Evolutionary conservation across 83 land plant species (phyloP), one percentile per base, ranked within the genome.

Genomic region (Diphasiastrum complanatum): DNA sequence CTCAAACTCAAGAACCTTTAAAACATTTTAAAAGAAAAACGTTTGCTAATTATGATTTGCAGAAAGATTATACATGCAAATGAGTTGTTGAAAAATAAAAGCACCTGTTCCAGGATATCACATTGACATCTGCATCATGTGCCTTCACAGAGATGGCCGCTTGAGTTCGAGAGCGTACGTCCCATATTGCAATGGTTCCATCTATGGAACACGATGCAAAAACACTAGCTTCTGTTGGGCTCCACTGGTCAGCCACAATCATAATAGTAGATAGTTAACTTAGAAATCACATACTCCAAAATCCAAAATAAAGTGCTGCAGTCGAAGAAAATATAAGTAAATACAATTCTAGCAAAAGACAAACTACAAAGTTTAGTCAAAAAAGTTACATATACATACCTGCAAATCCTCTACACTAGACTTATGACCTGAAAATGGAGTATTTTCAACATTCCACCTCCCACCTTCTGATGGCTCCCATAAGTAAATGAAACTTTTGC

Each of bases 161-260:
- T 23, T 72, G 48, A 26, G 73, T 73, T 25, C 81, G 81, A 19
- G 47, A 5, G 43, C 96, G 84, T 23, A 63, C 51, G 72, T 93
- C 98, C 98, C 98, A 93, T 34, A 93, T 89, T 47, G 82, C 84
- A 37, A 93, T 61, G 18, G 46, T 81, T 46, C 75, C 73, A 75
- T 93, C 96, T 27, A 83, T 96, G 35, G 98, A 93, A 61, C 96
- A 93, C 22, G 98, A 93, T 0, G 96, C 96, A 75, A 93, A 93
- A 1, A 85, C 89, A 82, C 83, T 54, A n/a, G 75, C 67, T 69
- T 93, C 98, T 23, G 91, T 83, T 11, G 98, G 98, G 69, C 98
- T 93, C 98, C 98, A 93, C 98, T 93, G 78, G 60, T 74, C 8
- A 33, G 22, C 11, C 30, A 46, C 29, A 66, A 36, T 33, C 0